A percentile compares a stretch with the other conserved stretches of the same genome.
Evolutionary conservation across 2,329 filamentous ascomycete genomes (phyloP).

Genomic region (Xylaria hypoxylon): DNA sequence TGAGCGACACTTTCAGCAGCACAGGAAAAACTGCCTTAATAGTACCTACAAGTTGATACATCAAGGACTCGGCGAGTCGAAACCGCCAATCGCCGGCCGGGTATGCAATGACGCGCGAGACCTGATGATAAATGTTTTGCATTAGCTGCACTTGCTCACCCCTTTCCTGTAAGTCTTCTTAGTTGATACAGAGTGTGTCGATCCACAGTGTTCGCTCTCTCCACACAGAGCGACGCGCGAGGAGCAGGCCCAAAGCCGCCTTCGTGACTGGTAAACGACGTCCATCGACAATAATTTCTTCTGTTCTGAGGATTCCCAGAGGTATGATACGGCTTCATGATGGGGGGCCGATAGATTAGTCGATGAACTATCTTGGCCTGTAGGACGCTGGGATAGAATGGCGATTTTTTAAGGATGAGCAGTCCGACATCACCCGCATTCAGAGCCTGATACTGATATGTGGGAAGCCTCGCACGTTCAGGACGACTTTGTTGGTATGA

Average conservation of each 20-base stretch:
- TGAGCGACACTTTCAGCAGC: not conserved
- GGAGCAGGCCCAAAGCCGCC: constrained; percentile 34
- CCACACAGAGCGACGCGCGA: constrained; percentile 33
- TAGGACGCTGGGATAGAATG: constrained; percentile 30
- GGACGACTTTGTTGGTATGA: constrained; percentile 29
- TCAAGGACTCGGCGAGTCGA: constrained; percentile 22
- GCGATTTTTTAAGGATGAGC: constrained; percentile 35
- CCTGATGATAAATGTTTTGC: constrained; percentile 33
- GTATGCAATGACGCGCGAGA: constrained; percentile 32
- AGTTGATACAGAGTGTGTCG: constrained; percentile 38
- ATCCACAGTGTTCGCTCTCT: constrained; percentile 37
- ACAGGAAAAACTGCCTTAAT: not conserved
- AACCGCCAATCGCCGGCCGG: constrained; percentile 25
- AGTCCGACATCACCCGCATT: constrained; percentile 48
- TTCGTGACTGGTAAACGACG: constrained; percentile 34
- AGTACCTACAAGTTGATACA: constrained; percentile 26
- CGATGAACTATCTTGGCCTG: constrained; percentile 26
- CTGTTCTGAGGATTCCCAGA: constrained; percentile 33
- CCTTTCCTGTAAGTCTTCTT: constrained; percentile 35
- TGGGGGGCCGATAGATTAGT: constrained; percentile 25
- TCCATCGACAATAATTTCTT: constrained; percentile 34
- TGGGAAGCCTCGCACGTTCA: constrained; percentile 17
- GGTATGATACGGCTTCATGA: constrained; percentile 39
- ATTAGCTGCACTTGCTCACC: constrained; percentile 35
- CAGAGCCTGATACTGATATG: constrained; percentile 27